A percentile compares a stretch with the other conserved stretches of the same genome.
Evolutionary conservation across 1,284 basidiomycete genomes (phyloP).

Genomic region (Moesziomyces aphidis): DNA sequence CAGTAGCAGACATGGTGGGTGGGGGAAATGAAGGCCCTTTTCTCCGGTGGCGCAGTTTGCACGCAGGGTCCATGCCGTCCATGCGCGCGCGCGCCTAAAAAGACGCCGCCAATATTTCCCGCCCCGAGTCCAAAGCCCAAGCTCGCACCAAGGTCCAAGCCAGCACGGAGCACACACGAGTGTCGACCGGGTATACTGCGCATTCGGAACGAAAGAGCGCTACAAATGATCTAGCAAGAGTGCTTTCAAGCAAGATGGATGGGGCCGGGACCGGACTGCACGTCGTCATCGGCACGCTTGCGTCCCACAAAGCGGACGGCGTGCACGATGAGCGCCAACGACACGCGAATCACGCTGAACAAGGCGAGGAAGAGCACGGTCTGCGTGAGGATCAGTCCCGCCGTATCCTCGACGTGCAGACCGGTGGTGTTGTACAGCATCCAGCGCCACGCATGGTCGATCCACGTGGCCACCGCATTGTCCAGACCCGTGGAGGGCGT

Average conservation of each 20-base stretch:
- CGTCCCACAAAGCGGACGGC: conserved; percentile 8
- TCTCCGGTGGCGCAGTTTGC: background rate
- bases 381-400: conserved; percentile 30
- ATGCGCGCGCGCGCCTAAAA: background rate
- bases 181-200: background rate
- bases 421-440: conserved; percentile 43
- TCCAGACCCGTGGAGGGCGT: conserved; percentile 31
- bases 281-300: conserved; percentile 9
- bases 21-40: no score
- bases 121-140: no score
- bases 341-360: conserved; percentile 17
- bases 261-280: conserved; percentile 20
- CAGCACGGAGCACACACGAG: no score
- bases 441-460: conserved; percentile 44
- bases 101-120: background rate
- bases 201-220: background rate
- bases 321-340: conserved; percentile 12
- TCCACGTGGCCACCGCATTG: conserved; percentile 15
- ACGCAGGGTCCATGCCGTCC: background rate
- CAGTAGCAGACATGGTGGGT: no score
- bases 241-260: conserved; percentile 19
- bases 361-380: conserved; percentile 18
- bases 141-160: no score
- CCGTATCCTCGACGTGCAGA: conserved; percentile 38
- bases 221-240: background rate